Percentiles rank a stretch among this genome's conserved stretches.
Evolutionary conservation across 1,284 basidiomycete species (phyloP).

Genomic region (Ustanciosporium gigantosporum): DNA sequence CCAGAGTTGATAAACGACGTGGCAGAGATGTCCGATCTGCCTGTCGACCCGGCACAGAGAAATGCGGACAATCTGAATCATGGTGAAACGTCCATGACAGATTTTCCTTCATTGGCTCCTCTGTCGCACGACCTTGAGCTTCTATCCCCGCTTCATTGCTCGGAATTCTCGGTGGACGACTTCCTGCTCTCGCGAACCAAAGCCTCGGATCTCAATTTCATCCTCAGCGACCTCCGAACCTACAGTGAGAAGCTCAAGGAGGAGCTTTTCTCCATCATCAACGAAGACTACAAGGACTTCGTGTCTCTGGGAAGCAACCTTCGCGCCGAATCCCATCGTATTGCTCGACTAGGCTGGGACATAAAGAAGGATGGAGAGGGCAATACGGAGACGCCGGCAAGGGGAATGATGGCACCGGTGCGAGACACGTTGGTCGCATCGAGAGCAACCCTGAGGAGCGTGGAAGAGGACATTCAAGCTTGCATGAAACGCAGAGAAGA

Average conservation of each 20-base stretch:
- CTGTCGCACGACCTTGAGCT: conserved; percentile 78
- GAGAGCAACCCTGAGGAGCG: conserved; percentile 67
- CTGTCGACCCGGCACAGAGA: too few relatives aligned
- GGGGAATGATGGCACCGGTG: conserved; percentile 23
- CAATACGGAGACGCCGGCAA: conserved; percentile 2
- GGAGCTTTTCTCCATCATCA: conserved; percentile 90
- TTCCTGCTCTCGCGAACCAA: conserved; percentile 86
- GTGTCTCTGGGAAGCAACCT: conserved; percentile 75
- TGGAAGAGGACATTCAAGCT: conserved; percentile 77
- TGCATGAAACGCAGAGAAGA: conserved; percentile 79
- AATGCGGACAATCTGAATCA: too few relatives aligned
- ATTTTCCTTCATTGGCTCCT: conserved; percentile 73
- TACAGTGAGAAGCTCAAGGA: conserved; percentile 83
- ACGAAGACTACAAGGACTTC: conserved; percentile 96
- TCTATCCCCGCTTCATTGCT: conserved; percentile 66
- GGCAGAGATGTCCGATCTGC: too few relatives aligned
- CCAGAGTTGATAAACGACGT: too few relatives aligned
- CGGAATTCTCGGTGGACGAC: conserved; percentile 75
- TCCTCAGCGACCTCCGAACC: conserved; percentile 81
- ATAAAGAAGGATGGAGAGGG: not conserved
- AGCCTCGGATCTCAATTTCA: conserved; percentile 78
- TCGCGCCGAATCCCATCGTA: conserved; percentile 31
- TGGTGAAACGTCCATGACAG: too few relatives aligned
- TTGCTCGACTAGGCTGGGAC: conserved; percentile 25
- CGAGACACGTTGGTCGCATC: conserved; percentile 25